Conservation (phyloP, 495 filamentous ascomycete species). For the Aspergillus leporis region DNA sequence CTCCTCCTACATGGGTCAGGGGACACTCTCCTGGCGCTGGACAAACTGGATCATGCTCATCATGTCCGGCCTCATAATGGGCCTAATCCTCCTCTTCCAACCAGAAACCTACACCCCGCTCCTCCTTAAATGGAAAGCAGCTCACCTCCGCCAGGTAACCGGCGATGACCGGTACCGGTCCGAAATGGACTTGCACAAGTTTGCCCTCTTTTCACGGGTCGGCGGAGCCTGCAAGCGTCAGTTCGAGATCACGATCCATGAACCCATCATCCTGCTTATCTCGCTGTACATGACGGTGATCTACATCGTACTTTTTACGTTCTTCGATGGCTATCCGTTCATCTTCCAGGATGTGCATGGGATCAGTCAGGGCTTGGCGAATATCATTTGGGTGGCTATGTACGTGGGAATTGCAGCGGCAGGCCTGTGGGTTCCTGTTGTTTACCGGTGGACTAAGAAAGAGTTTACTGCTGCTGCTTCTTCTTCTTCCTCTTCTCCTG, state of each 20-base stretch:
- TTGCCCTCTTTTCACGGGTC: slow-evolving; percentile 36
- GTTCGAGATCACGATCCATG: slow-evolving; percentile 41
- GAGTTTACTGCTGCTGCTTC: slow-evolving; percentile 29
- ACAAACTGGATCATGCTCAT: slow-evolving; percentile 54
- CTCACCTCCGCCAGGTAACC: slow-evolving; percentile 45
- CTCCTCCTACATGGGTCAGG: slow-evolving; percentile 48
- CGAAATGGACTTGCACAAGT: slow-evolving; percentile 45
- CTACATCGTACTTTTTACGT: slow-evolving; percentile 68
- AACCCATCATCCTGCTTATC: slow-evolving; percentile 55
- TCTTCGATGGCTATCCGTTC: slow-evolving; percentile 64
- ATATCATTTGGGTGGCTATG: slow-evolving; percentile 60
- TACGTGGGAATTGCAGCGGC: slow-evolving; percentile 53
- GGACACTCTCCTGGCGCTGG: slow-evolving; percentile 51
- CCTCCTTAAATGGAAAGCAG: slow-evolving; percentile 54
- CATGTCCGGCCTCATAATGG: slow-evolving; percentile 40
- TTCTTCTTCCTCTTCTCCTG: neutral
- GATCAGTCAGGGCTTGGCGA: slow-evolving; percentile 54
- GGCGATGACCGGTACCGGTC: slow-evolving; percentile 45
- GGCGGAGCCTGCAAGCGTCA: slow-evolving; percentile 42
- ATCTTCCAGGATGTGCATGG: slow-evolving; percentile 62
- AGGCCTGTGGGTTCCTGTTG: slow-evolving; percentile 47
- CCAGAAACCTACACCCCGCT: slow-evolving; percentile 55
- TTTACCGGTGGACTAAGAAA: slow-evolving; percentile 57
- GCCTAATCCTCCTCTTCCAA: slow-evolving; percentile 45
- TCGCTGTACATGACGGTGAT: slow-evolving; percentile 62